These are phyloP conservation scores for Lumnitzera littorea DNA, from an alignment of 345 rosid species.

Conservation along the genomic window DNA sequence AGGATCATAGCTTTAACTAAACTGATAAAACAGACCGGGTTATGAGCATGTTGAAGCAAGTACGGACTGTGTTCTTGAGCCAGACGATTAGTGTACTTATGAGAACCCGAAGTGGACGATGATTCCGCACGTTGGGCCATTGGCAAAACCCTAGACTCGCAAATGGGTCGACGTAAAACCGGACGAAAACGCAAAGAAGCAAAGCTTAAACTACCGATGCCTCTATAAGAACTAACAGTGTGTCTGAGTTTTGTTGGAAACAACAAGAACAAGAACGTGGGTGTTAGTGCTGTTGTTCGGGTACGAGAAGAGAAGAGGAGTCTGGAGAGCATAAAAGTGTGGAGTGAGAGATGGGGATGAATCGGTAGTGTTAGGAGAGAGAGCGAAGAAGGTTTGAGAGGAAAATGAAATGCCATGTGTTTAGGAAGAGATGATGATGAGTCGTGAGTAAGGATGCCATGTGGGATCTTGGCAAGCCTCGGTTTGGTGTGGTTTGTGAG, in stretches of 20 bases:
- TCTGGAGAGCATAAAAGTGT: slow-evolving; percentile 12
- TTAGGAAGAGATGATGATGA: slow-evolving; percentile 3
- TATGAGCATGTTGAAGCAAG: slow-evolving; percentile 89
- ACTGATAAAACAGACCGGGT: slow-evolving; percentile 39
- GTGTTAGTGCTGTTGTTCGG: not conserved
- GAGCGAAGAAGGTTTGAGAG: not conserved
- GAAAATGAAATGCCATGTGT: slow-evolving; percentile 6
- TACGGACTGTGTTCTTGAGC: slow-evolving; percentile 84
- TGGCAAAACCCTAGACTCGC: slow-evolving; percentile 4
- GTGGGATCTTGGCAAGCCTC: not conserved
- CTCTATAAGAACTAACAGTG: no score
- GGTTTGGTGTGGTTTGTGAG: no score
- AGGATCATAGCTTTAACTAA: not conserved
- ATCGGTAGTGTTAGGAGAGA: not conserved
- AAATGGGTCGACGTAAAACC: slow-evolving; percentile 6
- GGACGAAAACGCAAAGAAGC: not conserved
- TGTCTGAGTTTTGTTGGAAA: no score
- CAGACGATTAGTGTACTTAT: slow-evolving; percentile 51
- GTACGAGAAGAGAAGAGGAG: slow-evolving; percentile 2
- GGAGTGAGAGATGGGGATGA: not conserved
- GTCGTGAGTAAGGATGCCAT: not conserved
- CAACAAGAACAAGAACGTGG: not conserved
- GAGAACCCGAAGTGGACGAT: slow-evolving; percentile 17
- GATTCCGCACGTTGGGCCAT: slow-evolving; percentile 10
- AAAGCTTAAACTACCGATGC: not conserved